Percentiles rank a stretch among this genome's conserved stretches.
Evolutionary conservation across 108 stramenopile genomes (phyloP).

Genomic region (Hondaea fermentalgiana): DNA sequence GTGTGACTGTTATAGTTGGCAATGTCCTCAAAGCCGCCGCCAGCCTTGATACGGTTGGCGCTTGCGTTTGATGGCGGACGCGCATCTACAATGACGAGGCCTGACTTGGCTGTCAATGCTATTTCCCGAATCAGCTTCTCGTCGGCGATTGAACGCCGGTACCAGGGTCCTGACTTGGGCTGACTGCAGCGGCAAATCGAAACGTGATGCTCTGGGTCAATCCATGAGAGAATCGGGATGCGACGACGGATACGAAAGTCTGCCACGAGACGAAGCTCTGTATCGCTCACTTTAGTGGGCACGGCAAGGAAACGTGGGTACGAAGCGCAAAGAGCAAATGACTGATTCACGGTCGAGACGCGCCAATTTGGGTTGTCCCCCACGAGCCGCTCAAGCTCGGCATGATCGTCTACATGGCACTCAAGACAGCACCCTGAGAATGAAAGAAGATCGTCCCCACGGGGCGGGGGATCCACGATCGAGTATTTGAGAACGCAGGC

Average conservation of each 20-base stretch:
- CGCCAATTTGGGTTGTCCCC: background rate
- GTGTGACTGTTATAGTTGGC: background rate
- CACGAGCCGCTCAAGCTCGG: background rate
- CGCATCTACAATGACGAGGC: background rate
- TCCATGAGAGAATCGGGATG: background rate
- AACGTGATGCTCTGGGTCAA: background rate
- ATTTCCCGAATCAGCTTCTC: background rate
- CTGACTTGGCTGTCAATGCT: background rate
- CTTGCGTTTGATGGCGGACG: background rate
- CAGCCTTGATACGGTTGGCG: background rate
- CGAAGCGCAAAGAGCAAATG: background rate
- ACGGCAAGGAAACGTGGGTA: background rate
- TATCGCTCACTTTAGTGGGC: background rate
- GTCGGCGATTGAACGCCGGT: background rate
- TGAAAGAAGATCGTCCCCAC: background rate
- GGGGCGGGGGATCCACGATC: background rate
- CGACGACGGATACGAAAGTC: background rate
- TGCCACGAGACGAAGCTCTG: background rate
- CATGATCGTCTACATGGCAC: background rate
- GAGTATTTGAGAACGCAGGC: background rate
- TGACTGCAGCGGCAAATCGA: background rate
- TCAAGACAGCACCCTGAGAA: background rate
- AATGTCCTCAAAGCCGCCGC: constrained; percentile 11
- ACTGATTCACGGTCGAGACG: background rate
- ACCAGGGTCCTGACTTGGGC: background rate